A percentile compares a stretch with the other conserved stretches of the same genome.
These are phyloP conservation scores for Candida labiduridarum DNA, from an alignment of 1,139 yeast species.

Conservation along the genomic window DNA sequence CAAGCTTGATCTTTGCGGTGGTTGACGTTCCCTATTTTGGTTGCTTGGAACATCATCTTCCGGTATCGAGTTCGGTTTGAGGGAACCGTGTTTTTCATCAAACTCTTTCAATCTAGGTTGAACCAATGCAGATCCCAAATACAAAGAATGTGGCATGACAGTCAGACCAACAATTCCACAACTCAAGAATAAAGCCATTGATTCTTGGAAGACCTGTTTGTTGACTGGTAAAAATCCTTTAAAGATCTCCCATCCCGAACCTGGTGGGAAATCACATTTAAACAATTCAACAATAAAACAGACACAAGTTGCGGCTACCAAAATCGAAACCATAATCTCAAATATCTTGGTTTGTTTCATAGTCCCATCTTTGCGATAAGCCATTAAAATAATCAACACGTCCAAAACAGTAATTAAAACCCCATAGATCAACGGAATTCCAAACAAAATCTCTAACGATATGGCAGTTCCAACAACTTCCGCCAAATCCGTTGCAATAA, in stretches of 20 bases:
- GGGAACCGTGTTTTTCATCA: conserved; percentile 43
- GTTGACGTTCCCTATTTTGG: conserved; percentile 19
- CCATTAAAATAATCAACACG: conserved; percentile 66
- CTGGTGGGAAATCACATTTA: conserved; percentile 48
- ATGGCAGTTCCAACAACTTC: conserved; percentile 85
- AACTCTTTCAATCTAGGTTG: conserved; percentile 72
- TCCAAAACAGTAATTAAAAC: conserved; percentile 73
- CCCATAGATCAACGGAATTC: conserved; percentile 66
- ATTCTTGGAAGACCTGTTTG: conserved; percentile 50
- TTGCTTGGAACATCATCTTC: conserved; percentile 7
- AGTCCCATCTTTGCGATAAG: conserved; percentile 72
- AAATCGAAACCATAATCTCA: conserved; percentile 62
- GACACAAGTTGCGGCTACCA: conserved; percentile 65
- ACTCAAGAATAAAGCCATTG: conserved; percentile 64
- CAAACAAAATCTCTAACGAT: conserved; percentile 67
- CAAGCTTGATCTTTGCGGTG: conserved; percentile 11
- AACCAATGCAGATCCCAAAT: conserved; percentile 74
- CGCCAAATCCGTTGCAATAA: conserved; percentile 79
- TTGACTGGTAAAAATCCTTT: conserved; percentile 63
- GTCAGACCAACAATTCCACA: conserved; percentile 82
- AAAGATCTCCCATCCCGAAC: conserved; percentile 40
- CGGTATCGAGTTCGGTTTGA: conserved; percentile 24
- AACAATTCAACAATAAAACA: conserved; percentile 66
- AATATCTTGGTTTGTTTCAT: conserved; percentile 66
- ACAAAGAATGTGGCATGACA: conserved; percentile 82